Evolutionary conservation across 805 yeast species (phyloP), one percentile per base, ranked within the genome.

Genomic region (Spencermartinsiella europaea): DNA sequence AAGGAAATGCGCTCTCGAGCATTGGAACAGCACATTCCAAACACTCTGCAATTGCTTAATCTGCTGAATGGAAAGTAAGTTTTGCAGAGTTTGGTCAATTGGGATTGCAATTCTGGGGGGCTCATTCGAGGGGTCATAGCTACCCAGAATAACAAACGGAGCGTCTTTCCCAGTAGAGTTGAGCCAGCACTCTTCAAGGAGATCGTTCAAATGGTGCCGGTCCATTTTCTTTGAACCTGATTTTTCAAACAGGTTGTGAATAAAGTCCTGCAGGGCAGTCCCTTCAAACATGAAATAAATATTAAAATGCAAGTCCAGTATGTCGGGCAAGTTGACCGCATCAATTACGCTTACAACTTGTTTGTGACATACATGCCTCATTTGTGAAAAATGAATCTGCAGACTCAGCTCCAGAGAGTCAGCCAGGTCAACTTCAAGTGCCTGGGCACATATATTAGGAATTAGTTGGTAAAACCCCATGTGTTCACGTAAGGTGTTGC

Each of bases 221-320:
- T 38, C 33, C 33, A 38, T 5, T 10, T 19, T 38, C 5, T 10
- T 16, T n/a, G n/a, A 12, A 12, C 8, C 25, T 22, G 12, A 4
- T 5, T 34, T 22, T 8, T 38, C 33, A 22, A 27, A 21, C 14
- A 38, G 5, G 7, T 5, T 15, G 12, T 20, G 15, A 21, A 27
- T 4, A 20, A 45, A 35, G 8, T 39, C 44, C 34, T 42, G 21
- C 34, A 45, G 17, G 2, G 25, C 31, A 5, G n/a, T 8, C n/a
- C 46, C 46, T n/a, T 44, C 36, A 22, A 39, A 10, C 48, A 45
- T 40, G 28, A 39, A 35, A 17, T 39, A 45, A 28, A 34, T 27
- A 38, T 38, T 17, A 17, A 12, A 16, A 20, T 38, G 42, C 16
- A 25, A 5, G 5, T 21, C 16, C 34, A 38, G n/a, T n/a, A 5